Percentiles rank a stretch among this genome's conserved stretches.
These are phyloP conservation scores for Phytophthora pisi DNA, from an alignment of 352 stramenopile species.

Conservation along the genomic window DNA sequence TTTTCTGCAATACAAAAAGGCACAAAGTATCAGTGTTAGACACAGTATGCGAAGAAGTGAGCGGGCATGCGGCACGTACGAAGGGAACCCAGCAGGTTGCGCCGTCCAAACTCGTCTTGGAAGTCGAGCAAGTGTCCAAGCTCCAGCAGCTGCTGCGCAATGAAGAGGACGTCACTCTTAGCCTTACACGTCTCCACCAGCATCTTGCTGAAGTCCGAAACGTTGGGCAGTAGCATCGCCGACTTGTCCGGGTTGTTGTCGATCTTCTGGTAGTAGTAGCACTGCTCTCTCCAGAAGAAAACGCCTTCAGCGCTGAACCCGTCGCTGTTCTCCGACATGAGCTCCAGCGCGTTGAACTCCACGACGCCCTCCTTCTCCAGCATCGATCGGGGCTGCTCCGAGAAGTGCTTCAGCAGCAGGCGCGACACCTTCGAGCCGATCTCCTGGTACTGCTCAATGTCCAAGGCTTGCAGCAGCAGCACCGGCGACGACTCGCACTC, in stretches of 20 bases:
- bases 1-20: constrained; percentile 45
- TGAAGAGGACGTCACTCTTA: constrained; percentile 59
- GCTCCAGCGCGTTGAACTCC: constrained; percentile 52
- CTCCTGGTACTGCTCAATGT: constrained; percentile 65
- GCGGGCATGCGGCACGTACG: constrained; percentile 40
- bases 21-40: constrained; percentile 4
- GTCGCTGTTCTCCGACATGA: constrained; percentile 48
- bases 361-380: constrained; percentile 38
- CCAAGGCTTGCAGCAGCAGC: constrained; percentile 58
- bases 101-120: constrained; percentile 82
- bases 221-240: constrained; percentile 56
- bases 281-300: constrained; percentile 87
- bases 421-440: constrained; percentile 58
- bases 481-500: constrained; percentile 59
- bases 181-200: constrained; percentile 55
- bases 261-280: constrained; percentile 70
- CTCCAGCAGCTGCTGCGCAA: constrained; percentile 70
- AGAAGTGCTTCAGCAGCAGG: constrained; percentile 55
- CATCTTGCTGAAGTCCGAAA: constrained; percentile 77
- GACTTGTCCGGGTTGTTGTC: constrained; percentile 64
- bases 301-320: constrained; percentile 56
- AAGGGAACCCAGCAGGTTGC: constrained; percentile 66
- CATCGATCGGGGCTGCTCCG: constrained; percentile 38
- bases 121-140: constrained; percentile 75
- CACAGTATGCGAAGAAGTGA: background rate